Evolutionary conservation across 148 eudicot species (phyloP).

Genomic region (Simmondsia chinensis): DNA sequence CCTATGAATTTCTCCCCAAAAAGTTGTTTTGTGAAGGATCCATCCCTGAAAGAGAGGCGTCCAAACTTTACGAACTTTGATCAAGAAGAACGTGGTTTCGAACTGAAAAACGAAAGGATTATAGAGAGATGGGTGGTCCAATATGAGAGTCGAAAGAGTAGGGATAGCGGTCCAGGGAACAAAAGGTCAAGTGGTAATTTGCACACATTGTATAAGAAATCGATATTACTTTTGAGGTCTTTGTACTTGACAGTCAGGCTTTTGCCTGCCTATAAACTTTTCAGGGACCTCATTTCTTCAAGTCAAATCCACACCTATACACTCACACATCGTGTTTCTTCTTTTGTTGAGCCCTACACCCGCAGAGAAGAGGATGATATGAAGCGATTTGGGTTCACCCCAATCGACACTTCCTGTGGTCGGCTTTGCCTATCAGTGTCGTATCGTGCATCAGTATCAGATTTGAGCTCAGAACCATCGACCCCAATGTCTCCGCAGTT

Average conservation of each 20-base stretch:
- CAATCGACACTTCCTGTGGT: constrained; percentile 81
- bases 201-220: constrained; percentile 59
- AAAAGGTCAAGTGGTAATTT: constrained; percentile 51
- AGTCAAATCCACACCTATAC: constrained; percentile 50
- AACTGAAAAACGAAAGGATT: constrained; percentile 41
- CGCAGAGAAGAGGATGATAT: constrained; percentile 70
- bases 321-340: constrained; percentile 55
- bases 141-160: constrained; percentile 54
- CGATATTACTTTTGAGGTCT: constrained; percentile 66
- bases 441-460: constrained; percentile 38
- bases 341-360: constrained; percentile 81
- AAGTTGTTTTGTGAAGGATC: constrained; percentile 20
- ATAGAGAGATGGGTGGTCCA: constrained; percentile 95
- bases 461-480: constrained; percentile 55
- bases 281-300: constrained; percentile 65
- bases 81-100: constrained; percentile 35
- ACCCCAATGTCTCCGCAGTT: constrained; percentile 70
- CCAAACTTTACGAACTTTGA: constrained; percentile 33
- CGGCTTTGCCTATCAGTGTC: constrained; percentile 69
- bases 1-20: constrained; percentile 34
- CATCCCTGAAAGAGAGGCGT: constrained; percentile 26
- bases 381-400: constrained; percentile 54
- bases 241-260: constrained; percentile 67
- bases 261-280: constrained; percentile 80
- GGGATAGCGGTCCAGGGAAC: constrained; percentile 27